A percentile compares a stretch with the other conserved stretches of the same genome.
Evolutionary conservation across 2,329 filamentous ascomycete species (phyloP).

Genomic region (Claviceps cyperi): DNA sequence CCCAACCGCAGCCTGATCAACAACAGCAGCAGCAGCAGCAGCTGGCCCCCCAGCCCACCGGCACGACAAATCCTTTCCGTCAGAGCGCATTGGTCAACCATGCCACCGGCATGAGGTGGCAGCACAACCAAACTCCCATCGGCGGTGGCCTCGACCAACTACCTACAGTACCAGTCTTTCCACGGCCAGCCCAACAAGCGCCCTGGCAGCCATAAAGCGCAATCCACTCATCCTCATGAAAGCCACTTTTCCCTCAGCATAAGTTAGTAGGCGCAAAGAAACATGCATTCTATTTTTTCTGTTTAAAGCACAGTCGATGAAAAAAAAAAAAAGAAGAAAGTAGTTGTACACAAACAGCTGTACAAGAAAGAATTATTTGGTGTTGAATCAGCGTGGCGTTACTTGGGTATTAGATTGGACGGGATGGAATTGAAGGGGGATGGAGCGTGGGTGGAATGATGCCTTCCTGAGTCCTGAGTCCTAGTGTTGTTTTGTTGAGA

Average conservation of each 20-base stretch:
- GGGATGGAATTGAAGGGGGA: background rate
- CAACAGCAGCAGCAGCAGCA: slow-evolving; percentile 21
- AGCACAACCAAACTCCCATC: slow-evolving; percentile 61
- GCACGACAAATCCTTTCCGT: slow-evolving; percentile 87
- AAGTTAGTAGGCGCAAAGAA: no score
- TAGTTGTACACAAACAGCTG: background rate
- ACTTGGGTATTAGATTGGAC: background rate
- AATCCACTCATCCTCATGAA: background rate
- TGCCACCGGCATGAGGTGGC: slow-evolving; percentile 77
- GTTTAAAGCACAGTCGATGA: no score
- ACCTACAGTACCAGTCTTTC: slow-evolving; percentile 72
- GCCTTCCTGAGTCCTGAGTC: no score
- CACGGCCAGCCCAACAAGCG: slow-evolving; percentile 53
- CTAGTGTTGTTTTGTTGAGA: no score
- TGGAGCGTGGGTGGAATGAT: background rate
- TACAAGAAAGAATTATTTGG: slow-evolving; percentile 1
- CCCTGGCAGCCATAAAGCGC: slow-evolving; percentile 38
- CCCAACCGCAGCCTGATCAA: slow-evolving; percentile 18
- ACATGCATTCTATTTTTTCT: background rate
- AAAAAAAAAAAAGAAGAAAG: background rate
- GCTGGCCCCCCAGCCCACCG: slow-evolving; percentile 63
- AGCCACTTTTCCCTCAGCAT: no score
- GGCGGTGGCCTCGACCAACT: slow-evolving; percentile 70
- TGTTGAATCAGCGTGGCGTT: slow-evolving; percentile 8
- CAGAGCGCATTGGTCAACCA: slow-evolving; percentile 86